A percentile compares a stretch with the other conserved stretches of the same genome.
Evolutionary conservation across 1,284 basidiomycete genomes (phyloP).

Genomic region (Irpex sp.): DNA sequence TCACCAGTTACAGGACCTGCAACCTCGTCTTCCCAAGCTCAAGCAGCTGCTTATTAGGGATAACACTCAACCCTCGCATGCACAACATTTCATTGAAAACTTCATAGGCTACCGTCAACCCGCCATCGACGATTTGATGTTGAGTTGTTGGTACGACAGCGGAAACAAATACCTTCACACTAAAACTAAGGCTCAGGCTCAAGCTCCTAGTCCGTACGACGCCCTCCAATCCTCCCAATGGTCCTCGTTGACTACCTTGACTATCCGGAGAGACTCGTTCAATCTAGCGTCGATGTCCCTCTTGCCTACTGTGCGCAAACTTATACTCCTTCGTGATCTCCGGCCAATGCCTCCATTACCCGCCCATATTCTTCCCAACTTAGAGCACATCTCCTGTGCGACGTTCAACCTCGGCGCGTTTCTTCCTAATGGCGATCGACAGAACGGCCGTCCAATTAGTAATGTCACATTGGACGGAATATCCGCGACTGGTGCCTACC

Average conservation of each 20-base stretch:
- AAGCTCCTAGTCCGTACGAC: too few relatives aligned
- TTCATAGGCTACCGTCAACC: background rate
- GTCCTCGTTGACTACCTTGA: background rate
- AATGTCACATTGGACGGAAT: background rate
- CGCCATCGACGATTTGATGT: background rate
- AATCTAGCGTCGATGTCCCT: background rate
- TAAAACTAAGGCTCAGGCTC: background rate
- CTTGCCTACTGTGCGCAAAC: background rate
- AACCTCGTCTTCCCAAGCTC: background rate
- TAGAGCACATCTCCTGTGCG: background rate
- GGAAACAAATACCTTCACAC: background rate
- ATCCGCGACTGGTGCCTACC: background rate
- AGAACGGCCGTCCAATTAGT: background rate
- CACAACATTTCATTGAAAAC: background rate
- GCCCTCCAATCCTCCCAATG: background rate
- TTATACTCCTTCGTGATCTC: background rate
- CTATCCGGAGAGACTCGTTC: background rate
- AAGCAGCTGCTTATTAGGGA: background rate
- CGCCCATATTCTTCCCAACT: background rate
- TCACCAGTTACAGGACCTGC: background rate
- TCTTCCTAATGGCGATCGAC: background rate
- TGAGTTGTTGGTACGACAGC: slow-evolving; percentile 1
- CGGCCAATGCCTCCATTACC: background rate
- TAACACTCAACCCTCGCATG: background rate
- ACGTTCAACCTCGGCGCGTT: background rate